Conservation (phyloP, 805 yeast genomes). For the Candida tallmaniae region DNA sequence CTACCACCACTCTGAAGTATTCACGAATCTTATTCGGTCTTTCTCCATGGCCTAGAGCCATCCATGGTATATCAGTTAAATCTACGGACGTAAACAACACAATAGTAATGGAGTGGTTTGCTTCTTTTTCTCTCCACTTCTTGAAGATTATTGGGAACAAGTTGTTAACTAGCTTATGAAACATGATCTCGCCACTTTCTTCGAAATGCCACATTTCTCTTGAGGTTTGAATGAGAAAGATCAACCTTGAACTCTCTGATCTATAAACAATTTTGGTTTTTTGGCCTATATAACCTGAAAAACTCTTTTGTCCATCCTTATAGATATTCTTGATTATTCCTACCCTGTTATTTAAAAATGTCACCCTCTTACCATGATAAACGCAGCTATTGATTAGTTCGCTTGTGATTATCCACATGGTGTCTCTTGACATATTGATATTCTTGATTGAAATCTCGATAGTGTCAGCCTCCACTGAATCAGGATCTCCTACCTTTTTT, state of each 20-base stretch:
- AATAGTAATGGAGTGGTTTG: conserved; percentile 88
- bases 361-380: conserved; percentile 58
- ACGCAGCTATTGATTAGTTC: conserved; percentile 59
- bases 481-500: conserved; percentile 34
- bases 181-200: conserved; percentile 91
- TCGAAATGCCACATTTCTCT: conserved; percentile 98
- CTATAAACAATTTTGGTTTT: conserved; percentile 80
- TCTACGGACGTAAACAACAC: conserved; percentile 84
- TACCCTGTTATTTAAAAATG: conserved; percentile 58
- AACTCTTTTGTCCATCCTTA: conserved; percentile 60
- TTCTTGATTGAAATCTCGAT: conserved; percentile 81
- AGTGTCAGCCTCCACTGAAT: conserved; percentile 67
- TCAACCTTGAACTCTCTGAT: conserved; percentile 83
- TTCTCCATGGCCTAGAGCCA: conserved; percentile 65
- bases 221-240: conserved; percentile 82
- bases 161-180: conserved; percentile 89
- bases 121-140: conserved; percentile 79
- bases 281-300: conserved; percentile 72
- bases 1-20: conserved; percentile 90
- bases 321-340: conserved; percentile 61
- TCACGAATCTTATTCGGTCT: conserved; percentile 64
- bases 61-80: conserved; percentile 47
- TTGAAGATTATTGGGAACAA: conserved; percentile 84
- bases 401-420: conserved; percentile 84
- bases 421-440: conserved; percentile 77